Percentiles rank a stretch among this genome's conserved stretches.
Evolutionary conservation across 805 yeast species (phyloP).

Genomic region (Candida nonsorbophila): DNA sequence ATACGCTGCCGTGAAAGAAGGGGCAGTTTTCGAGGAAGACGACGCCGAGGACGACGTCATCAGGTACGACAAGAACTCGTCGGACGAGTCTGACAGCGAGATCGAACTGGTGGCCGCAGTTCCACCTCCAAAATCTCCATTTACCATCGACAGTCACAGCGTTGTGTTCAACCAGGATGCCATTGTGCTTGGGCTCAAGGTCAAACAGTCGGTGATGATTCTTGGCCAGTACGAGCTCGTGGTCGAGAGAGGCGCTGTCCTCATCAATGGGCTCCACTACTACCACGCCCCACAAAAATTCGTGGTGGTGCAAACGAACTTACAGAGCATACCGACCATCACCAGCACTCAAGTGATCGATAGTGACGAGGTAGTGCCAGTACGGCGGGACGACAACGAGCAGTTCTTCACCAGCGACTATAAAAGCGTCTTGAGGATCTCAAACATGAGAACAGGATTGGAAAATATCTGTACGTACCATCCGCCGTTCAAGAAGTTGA

Average conservation of each 20-base stretch:
- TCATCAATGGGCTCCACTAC: conserved; percentile 34
- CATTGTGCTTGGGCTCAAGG: conserved; percentile 38
- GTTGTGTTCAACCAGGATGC: conserved; percentile 22
- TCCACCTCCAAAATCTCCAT: conserved; percentile 22
- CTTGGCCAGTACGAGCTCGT: conserved; percentile 43
- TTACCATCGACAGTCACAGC: conserved; percentile 33
- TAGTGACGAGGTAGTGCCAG: conserved; percentile 18
- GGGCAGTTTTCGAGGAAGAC: conserved; percentile 6
- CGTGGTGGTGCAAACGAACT: conserved; percentile 24
- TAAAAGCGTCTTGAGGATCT: conserved; percentile 37
- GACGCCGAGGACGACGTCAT: conserved; percentile 13
- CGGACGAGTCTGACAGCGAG: conserved; percentile 12
- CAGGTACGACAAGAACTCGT: conserved; percentile 22
- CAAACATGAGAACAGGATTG: conserved; percentile 37
- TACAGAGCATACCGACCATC: conserved; percentile 39
- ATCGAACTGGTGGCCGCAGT: neutral
- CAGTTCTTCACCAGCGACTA: conserved; percentile 34
- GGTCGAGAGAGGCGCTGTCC: conserved; percentile 44
- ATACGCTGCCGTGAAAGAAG: conserved; percentile 23
- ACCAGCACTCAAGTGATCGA: conserved; percentile 36
- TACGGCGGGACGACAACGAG: conserved; percentile 24
- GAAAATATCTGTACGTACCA: conserved; percentile 37
- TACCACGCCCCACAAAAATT: conserved; percentile 18
- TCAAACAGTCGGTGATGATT: conserved; percentile 37
- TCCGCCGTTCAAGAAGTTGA: conserved; percentile 41